These are phyloP conservation scores for Mycena metata DNA, from an alignment of 768 basidiomycete genomes.

Conservation along the genomic window DNA sequence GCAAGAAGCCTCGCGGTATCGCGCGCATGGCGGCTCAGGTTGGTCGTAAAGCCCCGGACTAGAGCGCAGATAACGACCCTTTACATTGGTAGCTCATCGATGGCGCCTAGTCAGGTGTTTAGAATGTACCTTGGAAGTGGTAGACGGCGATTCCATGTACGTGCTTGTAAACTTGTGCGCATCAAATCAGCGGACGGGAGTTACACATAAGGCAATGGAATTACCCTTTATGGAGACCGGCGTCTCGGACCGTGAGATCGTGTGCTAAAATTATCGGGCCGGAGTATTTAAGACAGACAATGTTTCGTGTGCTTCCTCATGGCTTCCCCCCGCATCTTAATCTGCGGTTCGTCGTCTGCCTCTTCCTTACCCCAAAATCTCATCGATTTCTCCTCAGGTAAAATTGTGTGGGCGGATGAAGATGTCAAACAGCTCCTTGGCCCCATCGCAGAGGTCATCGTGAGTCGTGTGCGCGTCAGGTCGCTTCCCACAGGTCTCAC, in stretches of 20 bases:
- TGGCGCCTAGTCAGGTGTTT: not conserved
- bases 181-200: not conserved
- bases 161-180: constrained; percentile 3
- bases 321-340: constrained; percentile 48
- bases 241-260: constrained; percentile 24
- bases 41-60: constrained; percentile 13
- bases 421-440: constrained; percentile 77
- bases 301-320: constrained; percentile 30
- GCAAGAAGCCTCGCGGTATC: constrained; percentile 71
- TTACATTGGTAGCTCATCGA: not conserved
- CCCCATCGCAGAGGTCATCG: constrained; percentile 80
- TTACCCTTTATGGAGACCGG: constrained; percentile 21
- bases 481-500: constrained; percentile 44
- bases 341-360: constrained; percentile 41
- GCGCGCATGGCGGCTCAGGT: constrained; percentile 58
- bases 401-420: constrained; percentile 85
- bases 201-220: constrained; percentile 15
- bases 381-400: constrained; percentile 57
- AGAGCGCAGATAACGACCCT: constrained; percentile 1
- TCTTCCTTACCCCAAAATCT: not conserved
- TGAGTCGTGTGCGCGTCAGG: constrained; percentile 54
- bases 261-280: constrained; percentile 20
- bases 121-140: not conserved
- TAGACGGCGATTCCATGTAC: constrained; percentile 16
- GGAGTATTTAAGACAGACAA: constrained; percentile 6